Evolutionary conservation across 2,329 filamentous ascomycete genomes (phyloP), one percentile per base, ranked within the genome.

Genomic region (Penicillium sp.): DNA sequence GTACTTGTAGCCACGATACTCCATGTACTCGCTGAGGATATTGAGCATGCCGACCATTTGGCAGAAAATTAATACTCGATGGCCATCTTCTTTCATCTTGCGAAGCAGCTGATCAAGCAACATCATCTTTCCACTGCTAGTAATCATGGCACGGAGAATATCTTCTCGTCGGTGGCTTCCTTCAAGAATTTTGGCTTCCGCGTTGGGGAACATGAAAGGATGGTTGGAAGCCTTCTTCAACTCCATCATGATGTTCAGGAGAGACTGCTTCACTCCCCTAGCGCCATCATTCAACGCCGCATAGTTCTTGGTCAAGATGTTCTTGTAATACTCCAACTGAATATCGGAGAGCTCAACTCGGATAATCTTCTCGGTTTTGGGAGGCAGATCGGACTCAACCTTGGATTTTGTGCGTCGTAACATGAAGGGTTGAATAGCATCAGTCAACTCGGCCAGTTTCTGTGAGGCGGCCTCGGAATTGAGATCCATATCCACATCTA

Each of bases 21-120:
- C 89, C 60, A 97, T 84, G 69, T 99, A 99, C 65, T 99, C 93
- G 42, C 90, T 90, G 1, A 99, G 81, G 48, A 99, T 94, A 66
- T 99, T 92, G 21, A 99, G 82, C 89, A 99, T 97, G 69, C 90
- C 95, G 33, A 99, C 95, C 94, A 99, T 99, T 70, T 99, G 94
- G 70, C 93, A 97, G 79, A 99, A 99, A 60, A 99, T 97, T 58
- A 99, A 77, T 12, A 99, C 95, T 49, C 94, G 89, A 73, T 99
- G 94, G 44, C 90, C 90, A 66, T 99, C 94, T 62, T 87, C 89
- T 71, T 88, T 96, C 60, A 99, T 77, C 74, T 99, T 99, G 6
- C 88, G 88, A 10, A 99, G 81, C n/a, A 99, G 85, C 69, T 92
- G 90, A 65, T 99, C 94, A 7, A 99, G 83, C 45, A 99, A 81